Evolutionary conservation across 169 alveolate species (phyloP).

Genomic region (Sarcocystis neurona): DNA sequence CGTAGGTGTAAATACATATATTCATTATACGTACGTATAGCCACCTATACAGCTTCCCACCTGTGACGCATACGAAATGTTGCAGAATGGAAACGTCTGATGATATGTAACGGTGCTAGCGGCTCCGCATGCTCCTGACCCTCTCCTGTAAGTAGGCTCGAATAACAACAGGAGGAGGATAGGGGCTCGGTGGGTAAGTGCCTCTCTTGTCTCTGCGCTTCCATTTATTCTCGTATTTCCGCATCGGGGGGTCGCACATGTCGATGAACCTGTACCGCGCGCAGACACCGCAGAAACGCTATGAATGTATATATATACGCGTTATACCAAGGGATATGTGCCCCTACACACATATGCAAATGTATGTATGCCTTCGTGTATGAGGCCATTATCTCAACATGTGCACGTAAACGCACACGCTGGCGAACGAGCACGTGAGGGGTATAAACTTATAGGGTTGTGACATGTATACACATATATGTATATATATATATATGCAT

Average conservation of each 20-base stretch:
- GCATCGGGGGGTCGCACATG: constrained; percentile 84
- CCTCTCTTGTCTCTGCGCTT: constrained; percentile 85
- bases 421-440: not conserved
- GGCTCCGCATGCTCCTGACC: too few relatives aligned
- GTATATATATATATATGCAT: too few relatives aligned
- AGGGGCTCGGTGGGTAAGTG: constrained; percentile 75
- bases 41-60: too few relatives aligned
- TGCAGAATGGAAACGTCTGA: too few relatives aligned
- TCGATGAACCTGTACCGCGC: constrained; percentile 65
- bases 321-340: too few relatives aligned
- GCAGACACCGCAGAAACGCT: not conserved
- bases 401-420: not conserved
- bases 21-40: too few relatives aligned
- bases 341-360: too few relatives aligned
- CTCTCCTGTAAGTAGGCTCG: constrained; percentile 51
- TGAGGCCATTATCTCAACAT: not conserved
- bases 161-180: constrained; percentile 61
- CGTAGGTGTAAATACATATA: too few relatives aligned
- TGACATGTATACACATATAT: not conserved
- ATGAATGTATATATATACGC: not conserved
- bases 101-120: too few relatives aligned
- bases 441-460: not conserved
- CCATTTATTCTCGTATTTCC: constrained; percentile 85
- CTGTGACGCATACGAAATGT: too few relatives aligned
- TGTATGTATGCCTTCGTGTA: too few relatives aligned